phyloP scores from a whole-genome alignment of 768 basidiomycete genomes.

The Tubosaeta sp. region DNA sequence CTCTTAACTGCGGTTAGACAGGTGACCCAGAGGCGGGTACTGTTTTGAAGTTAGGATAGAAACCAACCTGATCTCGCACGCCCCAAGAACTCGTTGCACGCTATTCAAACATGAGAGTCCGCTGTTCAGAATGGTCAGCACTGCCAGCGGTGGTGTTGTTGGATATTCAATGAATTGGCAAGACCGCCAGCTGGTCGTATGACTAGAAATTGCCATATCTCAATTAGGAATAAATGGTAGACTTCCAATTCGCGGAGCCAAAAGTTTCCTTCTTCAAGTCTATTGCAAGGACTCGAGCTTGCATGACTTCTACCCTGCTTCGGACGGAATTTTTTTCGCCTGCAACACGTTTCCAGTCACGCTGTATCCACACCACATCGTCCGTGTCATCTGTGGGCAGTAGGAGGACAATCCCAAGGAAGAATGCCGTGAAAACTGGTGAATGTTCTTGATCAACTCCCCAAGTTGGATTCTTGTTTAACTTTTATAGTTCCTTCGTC shows the following conservation, averaged over 20 bases:
- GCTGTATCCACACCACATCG: constrained; percentile 11
- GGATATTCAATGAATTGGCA: no score
- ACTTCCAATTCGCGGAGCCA: not conserved
- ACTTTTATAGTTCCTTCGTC: constrained; percentile 12
- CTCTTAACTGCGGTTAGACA: no score
- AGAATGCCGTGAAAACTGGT: constrained; percentile 11
- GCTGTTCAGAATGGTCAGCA: no score
- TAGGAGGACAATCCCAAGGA: constrained; percentile 10
- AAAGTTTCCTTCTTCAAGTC: not conserved
- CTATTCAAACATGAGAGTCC: no score
- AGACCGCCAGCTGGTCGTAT: no score
- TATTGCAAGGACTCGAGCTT: not conserved
- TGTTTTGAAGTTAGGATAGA: no score
- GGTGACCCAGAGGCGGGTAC: no score
- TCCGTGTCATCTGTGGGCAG: constrained; percentile 5
- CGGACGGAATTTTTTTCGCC: constrained; percentile 3
- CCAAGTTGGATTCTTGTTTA: not conserved
- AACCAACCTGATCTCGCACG: no score
- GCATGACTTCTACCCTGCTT: constrained; percentile 6
- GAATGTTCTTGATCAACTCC: not conserved
- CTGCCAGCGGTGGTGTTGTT: no score
- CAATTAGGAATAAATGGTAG: constrained; percentile 8
- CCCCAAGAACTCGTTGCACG: no score
- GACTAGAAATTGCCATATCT: not conserved
- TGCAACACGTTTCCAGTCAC: not conserved